Base-by-base conservation (phyloP, 2,329 filamentous ascomycete genomes). In the Teratosphaeria viscida region DNA sequence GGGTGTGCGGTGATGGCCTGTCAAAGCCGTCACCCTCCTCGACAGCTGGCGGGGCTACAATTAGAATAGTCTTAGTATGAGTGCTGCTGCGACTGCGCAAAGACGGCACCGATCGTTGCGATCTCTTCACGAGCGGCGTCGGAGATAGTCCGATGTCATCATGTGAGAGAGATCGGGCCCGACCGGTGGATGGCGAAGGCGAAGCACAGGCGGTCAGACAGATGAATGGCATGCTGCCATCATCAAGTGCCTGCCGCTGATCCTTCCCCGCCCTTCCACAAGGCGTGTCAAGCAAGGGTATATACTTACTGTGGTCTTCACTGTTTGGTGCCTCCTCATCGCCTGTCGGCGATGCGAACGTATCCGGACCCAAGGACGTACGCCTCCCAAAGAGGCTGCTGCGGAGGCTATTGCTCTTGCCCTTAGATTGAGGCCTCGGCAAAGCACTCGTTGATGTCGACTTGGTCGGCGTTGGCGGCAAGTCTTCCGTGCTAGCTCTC, bases 401-500 rank as follows among this genome's bases (percentile, higher is more conserved):
- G 58, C 78, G 72, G 61, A 81, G 63, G 66, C 78, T 80, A 71
- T 77, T 80, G 61, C 78, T 76, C 71, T 79, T 80, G 59, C 78
- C 76, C 68, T 78, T 79, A 27, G 77, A 78, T 52, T 75, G 74
- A 57, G 76, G 71, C 58, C 71, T 61, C 12, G 55, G 55, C 27
- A 62, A 58, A 7, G 63, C 72, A 57, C 63, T 64, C 47, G 72
- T 72, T 65, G 84, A 84, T 43, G 72, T 74, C 65, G 84, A 84
- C 74, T 96, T 97, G 0, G 94, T 97, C 0, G 94, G 94, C 1
- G 94, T 99, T 0, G 92, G 92, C n/a, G 92, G 92, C 60, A 92
- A 79, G 56, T 96, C 91, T 47, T 92, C 89, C 19, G 76, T 78
- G 57, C 81, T 79, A 5, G 76, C 73, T 66, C 86, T 83, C 64